Evolutionary conservation across 2,329 filamentous ascomycete genomes (phyloP), one percentile per base, ranked within the genome.

Genomic region (Verticillium albo-atrum): DNA sequence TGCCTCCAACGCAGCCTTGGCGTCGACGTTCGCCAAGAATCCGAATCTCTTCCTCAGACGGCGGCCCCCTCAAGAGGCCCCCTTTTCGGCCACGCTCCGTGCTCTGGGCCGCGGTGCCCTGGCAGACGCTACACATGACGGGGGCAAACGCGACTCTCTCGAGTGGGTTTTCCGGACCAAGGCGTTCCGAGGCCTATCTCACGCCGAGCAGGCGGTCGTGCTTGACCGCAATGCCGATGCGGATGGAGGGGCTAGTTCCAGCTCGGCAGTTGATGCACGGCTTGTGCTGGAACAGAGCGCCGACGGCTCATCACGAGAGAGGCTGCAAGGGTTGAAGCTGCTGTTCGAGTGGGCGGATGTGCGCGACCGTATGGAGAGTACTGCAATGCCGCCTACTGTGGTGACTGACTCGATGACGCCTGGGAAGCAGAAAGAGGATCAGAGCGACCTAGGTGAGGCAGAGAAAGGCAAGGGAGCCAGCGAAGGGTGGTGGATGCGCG

Each of bases 31-130:
- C 75, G 77, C 77, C 12, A 78, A 80, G 23, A 87, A 88, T 27
- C 91, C 96, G 66, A 90, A 85, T 1, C 77, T 97, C 50, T 88
- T 87, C 67, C 85, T 97, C 4, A 85, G 89, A 20, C 82, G 89
- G 17, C 85, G 92, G 58, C 83, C 88, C 15, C 81, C 86, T 47
- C 83, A 85, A 64, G 89, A 90, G 65, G 82, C 81, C 7, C 82
- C 85, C 9, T 96, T 97, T 71, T 81, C 84, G 5, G 87, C 90
- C 0, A 91, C 91, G 0, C 80, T 96, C 15, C 82, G 88, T 3
- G 90, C 90, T 0, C 80, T 96, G 28, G 90, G 89, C 59, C 72
- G 67, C 6, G 68, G 72, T 47, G 66, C 68, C 10, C 52, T 66
- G 2, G 57, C 58, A 4, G 59, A 58, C 6, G 58, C 50, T 65